Percentiles rank a stretch among this genome's conserved stretches.
Evolutionary conservation across 768 basidiomycete species (phyloP).

Genomic region (Suillus placidus): DNA sequence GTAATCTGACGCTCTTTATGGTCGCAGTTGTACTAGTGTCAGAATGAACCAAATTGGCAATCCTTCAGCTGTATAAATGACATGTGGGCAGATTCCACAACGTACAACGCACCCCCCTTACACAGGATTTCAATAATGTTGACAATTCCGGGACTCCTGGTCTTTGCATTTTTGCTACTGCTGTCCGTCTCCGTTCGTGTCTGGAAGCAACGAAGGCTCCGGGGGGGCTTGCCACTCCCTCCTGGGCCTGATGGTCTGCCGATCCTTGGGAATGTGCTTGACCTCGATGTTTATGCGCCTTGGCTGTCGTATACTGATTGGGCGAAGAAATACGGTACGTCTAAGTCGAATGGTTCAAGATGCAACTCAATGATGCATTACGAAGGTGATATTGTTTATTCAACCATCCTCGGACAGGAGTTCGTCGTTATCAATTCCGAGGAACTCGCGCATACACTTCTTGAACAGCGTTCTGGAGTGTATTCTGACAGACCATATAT

Average conservation of each 20-base stretch:
- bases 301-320: slow-evolving; percentile 39
- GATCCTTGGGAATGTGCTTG: slow-evolving; percentile 27
- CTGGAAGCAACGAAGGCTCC: slow-evolving; percentile 21
- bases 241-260: slow-evolving; percentile 55
- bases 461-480: slow-evolving; percentile 29
- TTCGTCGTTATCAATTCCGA: slow-evolving; percentile 30
- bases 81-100: background rate
- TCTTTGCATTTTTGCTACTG: background rate
- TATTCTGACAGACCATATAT: slow-evolving; percentile 33
- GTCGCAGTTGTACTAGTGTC: background rate
- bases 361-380: background rate
- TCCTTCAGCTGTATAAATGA: background rate
- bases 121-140: background rate
- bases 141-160: background rate
- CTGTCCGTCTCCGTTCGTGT: background rate
- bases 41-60: background rate
- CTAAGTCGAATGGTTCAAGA: background rate
- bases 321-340: slow-evolving; percentile 36
- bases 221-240: slow-evolving; percentile 38
- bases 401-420: slow-evolving; percentile 29
- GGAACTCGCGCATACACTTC: slow-evolving; percentile 24
- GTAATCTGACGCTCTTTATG: background rate
- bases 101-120: background rate
- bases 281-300: slow-evolving; percentile 24
- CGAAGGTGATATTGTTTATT: slow-evolving; percentile 29